These are phyloP conservation scores for Huntiella savannae DNA, from an alignment of 2,329 filamentous ascomycete genomes.

Conservation along the genomic window DNA sequence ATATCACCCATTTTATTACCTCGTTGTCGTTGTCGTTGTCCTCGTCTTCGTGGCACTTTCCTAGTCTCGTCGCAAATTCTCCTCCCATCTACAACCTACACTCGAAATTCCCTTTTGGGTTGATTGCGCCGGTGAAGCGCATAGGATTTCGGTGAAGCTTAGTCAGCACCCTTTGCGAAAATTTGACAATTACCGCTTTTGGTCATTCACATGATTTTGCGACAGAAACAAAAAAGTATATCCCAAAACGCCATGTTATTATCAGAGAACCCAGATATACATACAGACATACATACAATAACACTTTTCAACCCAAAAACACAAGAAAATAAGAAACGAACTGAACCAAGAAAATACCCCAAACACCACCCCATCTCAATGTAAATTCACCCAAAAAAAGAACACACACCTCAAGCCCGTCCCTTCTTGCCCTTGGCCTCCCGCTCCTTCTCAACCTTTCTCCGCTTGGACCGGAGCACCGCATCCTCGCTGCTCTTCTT, in stretches of 20 bases:
- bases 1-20: too few species aligned
- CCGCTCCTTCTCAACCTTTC: conserved; percentile 59
- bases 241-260: conserved; percentile 9
- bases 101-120: too few species aligned
- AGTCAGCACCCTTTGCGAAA: conserved; percentile 5
- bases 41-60: too few species aligned
- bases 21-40: too few species aligned
- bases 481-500: conserved; percentile 83
- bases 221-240: background rate
- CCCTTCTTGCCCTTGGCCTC: conserved; percentile 14
- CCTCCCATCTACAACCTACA: too few species aligned
- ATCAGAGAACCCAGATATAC: conserved; percentile 9
- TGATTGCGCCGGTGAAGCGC: conserved; percentile 9
- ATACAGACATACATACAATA: conserved; percentile 4
- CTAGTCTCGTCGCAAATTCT: too few species aligned
- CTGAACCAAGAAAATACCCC: conserved; percentile 5
- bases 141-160: conserved; percentile 3
- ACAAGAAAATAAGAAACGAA: conserved; percentile 3
- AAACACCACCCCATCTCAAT: conserved; percentile 4
- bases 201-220: background rate
- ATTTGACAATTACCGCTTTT: conserved; percentile 1
- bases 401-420: background rate
- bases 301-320: conserved; percentile 9
- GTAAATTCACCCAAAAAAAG: conserved; percentile 5
- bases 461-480: conserved; percentile 71